Conservation (phyloP, 129 eudicot genomes). For the Tagetes erecta region DNA sequence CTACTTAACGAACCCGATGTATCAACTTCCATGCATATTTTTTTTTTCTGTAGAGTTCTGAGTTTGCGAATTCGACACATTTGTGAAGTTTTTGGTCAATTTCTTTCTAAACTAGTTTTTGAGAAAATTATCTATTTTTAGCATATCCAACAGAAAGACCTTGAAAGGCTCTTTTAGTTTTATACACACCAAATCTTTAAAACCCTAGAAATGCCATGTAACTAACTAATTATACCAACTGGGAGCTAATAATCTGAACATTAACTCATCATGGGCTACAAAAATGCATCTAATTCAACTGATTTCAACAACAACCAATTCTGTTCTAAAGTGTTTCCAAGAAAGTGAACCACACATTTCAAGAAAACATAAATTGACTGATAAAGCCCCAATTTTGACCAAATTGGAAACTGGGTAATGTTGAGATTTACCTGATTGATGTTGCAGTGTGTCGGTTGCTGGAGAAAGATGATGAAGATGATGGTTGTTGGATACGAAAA, state of each 20-base stretch:
- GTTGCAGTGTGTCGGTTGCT: slow-evolving; percentile 33
- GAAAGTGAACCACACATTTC: slow-evolving; percentile 1
- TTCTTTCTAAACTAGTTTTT: slow-evolving; percentile 14
- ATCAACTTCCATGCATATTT: slow-evolving; percentile 10
- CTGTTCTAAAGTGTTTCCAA: not conserved
- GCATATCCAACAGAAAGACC: slow-evolving; percentile 7
- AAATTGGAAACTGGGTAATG: slow-evolving; percentile 22
- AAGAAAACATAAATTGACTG: slow-evolving; percentile 1
- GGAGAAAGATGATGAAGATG: slow-evolving; percentile 45
- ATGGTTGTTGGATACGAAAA: slow-evolving; percentile 24
- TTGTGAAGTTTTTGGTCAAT: slow-evolving; percentile 24
- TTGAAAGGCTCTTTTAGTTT: not conserved
- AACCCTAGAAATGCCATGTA: not conserved
- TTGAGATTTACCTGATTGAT: slow-evolving; percentile 31
- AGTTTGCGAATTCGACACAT: not conserved
- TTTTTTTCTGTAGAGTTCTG: slow-evolving; percentile 8
- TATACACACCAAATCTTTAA: not conserved
- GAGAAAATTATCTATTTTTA: slow-evolving; percentile 4
- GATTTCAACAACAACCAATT: slow-evolving; percentile 16
- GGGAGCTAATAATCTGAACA: slow-evolving; percentile 15
- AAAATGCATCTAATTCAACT: slow-evolving; percentile 13
- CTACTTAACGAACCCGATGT: not conserved
- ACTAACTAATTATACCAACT: not conserved
- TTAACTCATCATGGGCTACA: not conserved
- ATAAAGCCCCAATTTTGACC: not conserved